Conservation (phyloP, 345 rosid species). For the Erodium maritimum region DNA sequence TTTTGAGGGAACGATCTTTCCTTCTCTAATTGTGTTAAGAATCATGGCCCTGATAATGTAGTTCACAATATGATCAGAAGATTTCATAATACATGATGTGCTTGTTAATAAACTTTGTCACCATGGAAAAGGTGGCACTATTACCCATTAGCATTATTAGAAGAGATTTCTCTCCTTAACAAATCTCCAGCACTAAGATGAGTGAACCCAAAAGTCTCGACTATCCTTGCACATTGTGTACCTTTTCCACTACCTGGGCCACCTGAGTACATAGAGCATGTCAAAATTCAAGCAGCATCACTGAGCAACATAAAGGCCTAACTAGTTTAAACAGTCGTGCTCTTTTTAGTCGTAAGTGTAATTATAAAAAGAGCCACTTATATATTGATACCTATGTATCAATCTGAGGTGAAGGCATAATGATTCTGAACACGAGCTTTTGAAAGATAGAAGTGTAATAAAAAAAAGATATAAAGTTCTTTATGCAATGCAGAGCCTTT, state of each 20-base stretch:
- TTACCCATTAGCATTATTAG: slow-evolving; percentile 62
- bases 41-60: slow-evolving; percentile 42
- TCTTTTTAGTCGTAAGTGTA: too few relatives aligned
- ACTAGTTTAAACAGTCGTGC: too few relatives aligned
- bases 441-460: neutral
- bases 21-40: slow-evolving; percentile 54
- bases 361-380: neutral
- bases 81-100: neutral
- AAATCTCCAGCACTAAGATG: slow-evolving; percentile 81
- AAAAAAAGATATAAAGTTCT: neutral
- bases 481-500: neutral
- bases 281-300: too few relatives aligned
- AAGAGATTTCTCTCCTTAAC: slow-evolving; percentile 50
- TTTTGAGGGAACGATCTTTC: slow-evolving; percentile 82
- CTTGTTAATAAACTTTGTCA: neutral
- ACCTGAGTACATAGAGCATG: slow-evolving; percentile 21
- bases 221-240: slow-evolving; percentile 64
- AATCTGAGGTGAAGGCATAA: neutral
- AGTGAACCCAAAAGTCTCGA: slow-evolving; percentile 46
- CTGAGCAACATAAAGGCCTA: too few relatives aligned
- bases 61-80: slow-evolving; percentile 6
- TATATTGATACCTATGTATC: neutral
- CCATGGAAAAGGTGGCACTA: neutral
- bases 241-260: slow-evolving; percentile 94
- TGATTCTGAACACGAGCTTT: too few relatives aligned